Base-by-base conservation (phyloP, 768 basidiomycete species). In the Lyophyllum semitale region DNA sequence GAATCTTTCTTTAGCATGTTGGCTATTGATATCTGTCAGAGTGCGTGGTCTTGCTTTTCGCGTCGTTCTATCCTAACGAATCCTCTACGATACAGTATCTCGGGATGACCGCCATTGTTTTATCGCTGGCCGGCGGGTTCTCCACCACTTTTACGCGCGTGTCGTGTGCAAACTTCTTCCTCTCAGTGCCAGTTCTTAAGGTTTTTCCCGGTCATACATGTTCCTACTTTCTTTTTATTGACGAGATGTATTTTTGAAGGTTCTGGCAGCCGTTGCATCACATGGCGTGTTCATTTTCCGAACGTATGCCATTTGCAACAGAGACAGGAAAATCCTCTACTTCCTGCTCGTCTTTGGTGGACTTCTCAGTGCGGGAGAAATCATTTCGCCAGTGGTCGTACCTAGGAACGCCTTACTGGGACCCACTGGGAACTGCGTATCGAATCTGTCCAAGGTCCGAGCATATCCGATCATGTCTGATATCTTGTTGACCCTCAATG, bases 211-310 rank as follows among this genome's bases (percentile, higher is more conserved):
- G 17, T 1, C 8, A 25, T 5, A 2, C 15, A n/a, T 8, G 17
- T 12, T 32, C 8, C 22, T 18, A 4, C 30, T 11, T 9, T 25
- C 8, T 17, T 7, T 40, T 27, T n/a, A 22, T 25, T 49, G 46
- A 54, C 27, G 37, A 8, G 6, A 17, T 25, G 7, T 38, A n/a
- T 47, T 23, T 38, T 23, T 9, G 7, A 18, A 62, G 61, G 62
- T 63, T 30, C 43, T 63, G 44, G 62, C 57, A n/a, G 62, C 59
- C 15, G 57, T 63, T 13, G 62, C 62, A 20, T 63, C 62, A 15
- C 62, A 63, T 29, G 57, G 51, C 7, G 62, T 63, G 15, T 63
- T 63, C 20, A 57, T 63, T 22, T 63, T 61, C 40, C 58, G 62
- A 50, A 63, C 62, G 8, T 63, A 63, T 23, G 62, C 62, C 25